Conservation (phyloP, 495 filamentous ascomycete genomes). For the Podospora fimiseda region DNA sequence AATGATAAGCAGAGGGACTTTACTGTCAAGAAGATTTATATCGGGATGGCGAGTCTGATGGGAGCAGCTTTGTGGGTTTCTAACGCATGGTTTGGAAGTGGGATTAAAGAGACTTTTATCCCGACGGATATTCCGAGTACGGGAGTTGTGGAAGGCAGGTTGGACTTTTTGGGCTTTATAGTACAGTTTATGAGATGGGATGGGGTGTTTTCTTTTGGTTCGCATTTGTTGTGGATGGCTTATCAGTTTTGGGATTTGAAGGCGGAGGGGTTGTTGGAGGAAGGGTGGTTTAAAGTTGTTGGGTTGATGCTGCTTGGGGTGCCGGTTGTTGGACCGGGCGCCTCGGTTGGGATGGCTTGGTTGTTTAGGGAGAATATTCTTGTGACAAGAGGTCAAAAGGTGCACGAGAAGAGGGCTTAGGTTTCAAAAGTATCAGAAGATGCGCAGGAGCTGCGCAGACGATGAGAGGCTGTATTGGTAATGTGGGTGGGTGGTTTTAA, state of each 20-base stretch:
- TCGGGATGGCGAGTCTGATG: not conserved
- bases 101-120: not conserved
- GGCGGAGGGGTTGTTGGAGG: slow-evolving; percentile 14
- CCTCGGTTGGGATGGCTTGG: slow-evolving; percentile 13
- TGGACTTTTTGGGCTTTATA: not conserved
- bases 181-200: slow-evolving; percentile 12
- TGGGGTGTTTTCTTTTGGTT: slow-evolving; percentile 9
- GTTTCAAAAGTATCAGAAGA: too few species aligned
- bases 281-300: slow-evolving; percentile 11
- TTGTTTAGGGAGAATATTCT: slow-evolving; percentile 19
- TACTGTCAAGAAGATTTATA: not conserved
- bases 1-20: not conserved
- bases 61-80: not conserved
- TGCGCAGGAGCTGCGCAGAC: too few species aligned
- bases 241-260: slow-evolving; percentile 18
- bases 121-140: not conserved
- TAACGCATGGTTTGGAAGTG: not conserved
- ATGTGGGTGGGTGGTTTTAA: too few species aligned
- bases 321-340: slow-evolving; percentile 12
- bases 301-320: slow-evolving; percentile 1
- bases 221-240: slow-evolving; percentile 16
- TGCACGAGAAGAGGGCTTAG: too few species aligned
- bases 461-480: too few species aligned
- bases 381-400: slow-evolving; percentile 14
- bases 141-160: not conserved